These are phyloP conservation scores for Nakataea oryzae DNA, from an alignment of 2,329 filamentous ascomycete species.

Conservation along the genomic window DNA sequence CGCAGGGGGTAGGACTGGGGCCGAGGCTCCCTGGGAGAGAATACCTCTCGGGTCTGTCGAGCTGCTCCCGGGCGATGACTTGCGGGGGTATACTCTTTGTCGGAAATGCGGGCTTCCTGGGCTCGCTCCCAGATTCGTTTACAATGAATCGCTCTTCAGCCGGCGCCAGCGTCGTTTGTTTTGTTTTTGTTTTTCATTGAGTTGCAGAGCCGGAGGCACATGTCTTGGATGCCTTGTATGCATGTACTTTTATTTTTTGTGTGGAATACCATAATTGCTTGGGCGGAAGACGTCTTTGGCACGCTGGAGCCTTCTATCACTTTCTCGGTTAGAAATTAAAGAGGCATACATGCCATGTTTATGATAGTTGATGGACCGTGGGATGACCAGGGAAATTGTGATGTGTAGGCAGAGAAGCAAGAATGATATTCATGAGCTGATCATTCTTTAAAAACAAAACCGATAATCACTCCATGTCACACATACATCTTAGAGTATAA, in stretches of 20 bases:
- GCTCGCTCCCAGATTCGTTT: not conserved
- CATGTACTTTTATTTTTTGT: not conserved
- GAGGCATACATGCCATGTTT: not conserved
- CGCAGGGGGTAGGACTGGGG: not conserved
- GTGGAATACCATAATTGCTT: not conserved
- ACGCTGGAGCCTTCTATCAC: not conserved
- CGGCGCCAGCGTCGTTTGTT: not conserved
- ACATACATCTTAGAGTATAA: too few relatives aligned
- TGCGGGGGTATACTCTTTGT: not conserved
- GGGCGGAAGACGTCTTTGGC: too few relatives aligned
- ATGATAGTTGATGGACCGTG: not conserved
- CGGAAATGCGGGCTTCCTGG: not conserved
- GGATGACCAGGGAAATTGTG: not conserved
- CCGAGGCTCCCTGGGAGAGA: not conserved
- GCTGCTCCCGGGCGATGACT: not conserved
- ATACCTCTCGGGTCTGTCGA: not conserved
- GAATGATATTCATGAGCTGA: not conserved
- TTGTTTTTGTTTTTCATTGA: not conserved
- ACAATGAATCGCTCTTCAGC: not conserved
- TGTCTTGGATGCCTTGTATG: not conserved
- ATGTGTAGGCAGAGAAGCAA: not conserved
- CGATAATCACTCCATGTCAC: too few relatives aligned
- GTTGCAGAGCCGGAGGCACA: not conserved
- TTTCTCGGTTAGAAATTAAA: not conserved
- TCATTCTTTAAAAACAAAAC: not conserved